Evolutionary conservation across 2,329 filamentous ascomycete genomes (phyloP).

Genomic region (Ophiostoma ulmi): DNA sequence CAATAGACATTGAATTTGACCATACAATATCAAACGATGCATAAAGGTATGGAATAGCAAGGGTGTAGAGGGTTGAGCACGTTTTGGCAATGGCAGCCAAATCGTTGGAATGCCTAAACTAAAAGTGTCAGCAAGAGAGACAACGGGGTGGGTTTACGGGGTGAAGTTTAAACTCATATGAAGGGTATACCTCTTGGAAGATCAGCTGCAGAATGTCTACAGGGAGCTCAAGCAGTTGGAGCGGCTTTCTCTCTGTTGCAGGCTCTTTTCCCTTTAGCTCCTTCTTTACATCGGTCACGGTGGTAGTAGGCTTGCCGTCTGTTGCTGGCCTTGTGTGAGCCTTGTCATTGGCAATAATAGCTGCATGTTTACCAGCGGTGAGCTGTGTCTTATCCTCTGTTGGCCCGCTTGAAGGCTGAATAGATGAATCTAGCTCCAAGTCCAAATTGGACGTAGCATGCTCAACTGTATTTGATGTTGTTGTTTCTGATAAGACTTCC

Average conservation of each 20-base stretch:
- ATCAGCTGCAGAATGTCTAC: conserved; percentile 74
- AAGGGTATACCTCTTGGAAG: conserved; percentile 61
- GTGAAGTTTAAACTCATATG: too few species aligned
- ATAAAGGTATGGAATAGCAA: conserved; percentile 75
- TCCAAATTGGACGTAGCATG: not conserved
- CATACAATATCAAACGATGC: conserved; percentile 83
- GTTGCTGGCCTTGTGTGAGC: not conserved
- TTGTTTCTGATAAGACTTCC: not conserved
- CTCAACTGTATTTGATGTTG: not conserved
- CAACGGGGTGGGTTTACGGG: too few species aligned
- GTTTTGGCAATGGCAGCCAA: conserved; percentile 71
- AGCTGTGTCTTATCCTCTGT: not conserved
- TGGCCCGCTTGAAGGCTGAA: not conserved
- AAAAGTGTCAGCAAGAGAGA: conserved; percentile 12
- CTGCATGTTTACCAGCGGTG: not conserved
- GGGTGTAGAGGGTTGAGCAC: conserved; percentile 68
- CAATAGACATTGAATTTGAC: conserved; percentile 64
- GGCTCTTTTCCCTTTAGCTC: not conserved
- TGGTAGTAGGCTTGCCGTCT: not conserved
- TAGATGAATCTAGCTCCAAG: not conserved
- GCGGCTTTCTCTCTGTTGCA: not conserved
- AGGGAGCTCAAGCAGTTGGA: conserved; percentile 68
- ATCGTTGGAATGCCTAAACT: conserved; percentile 79
- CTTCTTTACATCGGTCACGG: not conserved
- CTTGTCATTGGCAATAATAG: not conserved